A percentile compares a stretch with the other conserved stretches of the same genome.
phyloP scores from a whole-genome alignment of 768 basidiomycete species.

The Mycena indigotica region DNA sequence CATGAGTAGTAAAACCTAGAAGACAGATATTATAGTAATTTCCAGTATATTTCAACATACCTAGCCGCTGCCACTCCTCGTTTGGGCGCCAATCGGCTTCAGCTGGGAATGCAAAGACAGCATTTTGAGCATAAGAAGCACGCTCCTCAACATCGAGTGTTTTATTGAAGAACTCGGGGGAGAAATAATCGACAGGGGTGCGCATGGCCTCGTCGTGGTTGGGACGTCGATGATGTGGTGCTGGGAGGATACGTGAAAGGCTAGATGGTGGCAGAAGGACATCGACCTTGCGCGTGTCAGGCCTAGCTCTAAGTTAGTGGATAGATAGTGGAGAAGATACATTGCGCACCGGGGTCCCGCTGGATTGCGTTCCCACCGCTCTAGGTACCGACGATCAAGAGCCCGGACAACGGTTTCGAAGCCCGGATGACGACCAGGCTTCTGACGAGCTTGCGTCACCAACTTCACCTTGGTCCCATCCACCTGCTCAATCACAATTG shows the following conservation, averaged over 20 bases:
- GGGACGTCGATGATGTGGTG: neutral
- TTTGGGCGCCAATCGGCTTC: neutral
- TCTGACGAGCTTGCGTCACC: neutral
- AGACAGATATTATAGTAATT: too few relatives aligned
- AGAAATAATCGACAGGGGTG: neutral
- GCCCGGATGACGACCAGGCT: neutral
- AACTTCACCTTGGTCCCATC: neutral
- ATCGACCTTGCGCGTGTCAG: neutral
- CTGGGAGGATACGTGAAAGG: neutral
- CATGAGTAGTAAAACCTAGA: too few relatives aligned
- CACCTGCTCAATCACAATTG: neutral
- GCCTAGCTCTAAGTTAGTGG: neutral
- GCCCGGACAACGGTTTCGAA: neutral
- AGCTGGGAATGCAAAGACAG: neutral
- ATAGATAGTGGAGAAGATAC: neutral
- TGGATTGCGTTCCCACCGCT: neutral
- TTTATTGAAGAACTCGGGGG: neutral
- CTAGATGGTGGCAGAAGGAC: neutral
- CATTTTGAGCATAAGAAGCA: neutral
- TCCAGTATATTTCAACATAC: too few relatives aligned
- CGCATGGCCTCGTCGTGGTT: neutral
- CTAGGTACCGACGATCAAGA: neutral
- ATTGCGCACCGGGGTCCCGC: neutral
- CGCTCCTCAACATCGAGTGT: neutral
- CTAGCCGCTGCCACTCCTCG: too few relatives aligned